phyloP scores from a whole-genome alignment of 1,284 basidiomycete genomes.

The Sporisorium graminicola region DNA sequence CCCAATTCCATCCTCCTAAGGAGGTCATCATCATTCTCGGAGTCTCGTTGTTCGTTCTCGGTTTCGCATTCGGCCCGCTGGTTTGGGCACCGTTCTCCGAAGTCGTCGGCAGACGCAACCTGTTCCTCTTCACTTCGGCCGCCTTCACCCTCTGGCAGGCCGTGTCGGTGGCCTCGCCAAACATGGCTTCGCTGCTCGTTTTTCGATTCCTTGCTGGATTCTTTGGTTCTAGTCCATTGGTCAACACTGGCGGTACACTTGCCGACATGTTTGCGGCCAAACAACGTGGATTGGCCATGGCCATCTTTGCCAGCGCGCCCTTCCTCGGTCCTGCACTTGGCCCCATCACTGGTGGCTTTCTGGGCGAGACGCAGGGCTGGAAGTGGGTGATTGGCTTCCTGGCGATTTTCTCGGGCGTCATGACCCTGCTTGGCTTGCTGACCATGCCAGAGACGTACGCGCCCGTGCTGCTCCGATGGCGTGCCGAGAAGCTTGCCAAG shows the following conservation, averaged over 20 bases:
- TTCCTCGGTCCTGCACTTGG: conserved; percentile 78
- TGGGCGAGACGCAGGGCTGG: conserved; percentile 74
- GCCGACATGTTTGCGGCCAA: conserved; percentile 78
- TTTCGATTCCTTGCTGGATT: conserved; percentile 79
- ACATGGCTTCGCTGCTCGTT: conserved; percentile 76
- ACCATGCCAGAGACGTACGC: conserved; percentile 80
- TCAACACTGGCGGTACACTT: conserved; percentile 74
- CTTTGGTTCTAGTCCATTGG: conserved; percentile 74
- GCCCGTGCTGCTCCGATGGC: conserved; percentile 58
- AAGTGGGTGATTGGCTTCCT: conserved; percentile 82
- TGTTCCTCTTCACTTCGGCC: conserved; percentile 77
- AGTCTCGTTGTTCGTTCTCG: conserved; percentile 79
- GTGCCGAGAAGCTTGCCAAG: conserved; percentile 56
- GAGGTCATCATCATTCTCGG: conserved; percentile 54
- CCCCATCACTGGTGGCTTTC: conserved; percentile 70
- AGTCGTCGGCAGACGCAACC: conserved; percentile 74
- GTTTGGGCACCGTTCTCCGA: conserved; percentile 78
- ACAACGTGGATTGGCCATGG: conserved; percentile 78
- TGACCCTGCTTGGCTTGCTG: conserved; percentile 75
- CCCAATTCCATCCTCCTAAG: conserved; percentile 44
- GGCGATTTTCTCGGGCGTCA: conserved; percentile 75
- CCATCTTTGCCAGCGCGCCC: conserved; percentile 80
- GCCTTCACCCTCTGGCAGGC: conserved; percentile 78
- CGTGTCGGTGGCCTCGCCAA: conserved; percentile 76
- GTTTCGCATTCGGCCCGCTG: conserved; percentile 71